Base-by-base conservation (phyloP, 164 flowering plant genomes). In the Vitis riparia region DNA sequence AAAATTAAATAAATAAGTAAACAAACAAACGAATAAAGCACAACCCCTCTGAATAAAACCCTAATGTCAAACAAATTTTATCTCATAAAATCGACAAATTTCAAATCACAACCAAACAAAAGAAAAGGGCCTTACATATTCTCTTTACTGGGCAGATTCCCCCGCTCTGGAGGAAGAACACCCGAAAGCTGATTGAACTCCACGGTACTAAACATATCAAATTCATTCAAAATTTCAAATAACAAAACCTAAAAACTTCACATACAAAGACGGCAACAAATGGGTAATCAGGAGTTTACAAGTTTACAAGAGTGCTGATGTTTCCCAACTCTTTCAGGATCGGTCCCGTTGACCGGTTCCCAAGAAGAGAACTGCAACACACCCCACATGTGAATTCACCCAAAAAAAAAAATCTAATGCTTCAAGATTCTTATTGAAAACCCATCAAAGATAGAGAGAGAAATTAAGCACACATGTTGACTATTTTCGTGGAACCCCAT, bases 241-340 rank as follows among this genome's bases (percentile, higher is more conserved):
- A 17, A 48, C 32, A 29, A 55, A 51, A 47, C 8, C 15, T 27
- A 53, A 58, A 62, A 32, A 32, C 7, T 32, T 32, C 44, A 32
- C 44, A 32, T 32, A 32, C 44, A 32, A 32, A 32, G 44, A 23
- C 23, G 23, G 17, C 11, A 49, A n/a, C 11, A 23, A 62, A 32
- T 13, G 48, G 47, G 48, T 0, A 44, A 48, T 55, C 13, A 72
- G 12, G 47, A 68, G 2, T 65, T 78, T 75, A 88, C 90, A 19
- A 64, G 12, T 69, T 56, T 66, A 15, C 44, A 29, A 93, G 89
- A 62, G 90, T 81, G 63, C 67, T 68, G 70, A 93, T 85, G 69
- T 82, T 84, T 61, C 84, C 91, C 37, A 90, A 13, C 65, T 86
- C 93, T 68, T 66, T 80, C 3, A 94, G 97, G 50, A 93, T 82